Conservation (phyloP, 2,329 filamentous ascomycete genomes). For the Aotearoamyces nothofagi region DNA sequence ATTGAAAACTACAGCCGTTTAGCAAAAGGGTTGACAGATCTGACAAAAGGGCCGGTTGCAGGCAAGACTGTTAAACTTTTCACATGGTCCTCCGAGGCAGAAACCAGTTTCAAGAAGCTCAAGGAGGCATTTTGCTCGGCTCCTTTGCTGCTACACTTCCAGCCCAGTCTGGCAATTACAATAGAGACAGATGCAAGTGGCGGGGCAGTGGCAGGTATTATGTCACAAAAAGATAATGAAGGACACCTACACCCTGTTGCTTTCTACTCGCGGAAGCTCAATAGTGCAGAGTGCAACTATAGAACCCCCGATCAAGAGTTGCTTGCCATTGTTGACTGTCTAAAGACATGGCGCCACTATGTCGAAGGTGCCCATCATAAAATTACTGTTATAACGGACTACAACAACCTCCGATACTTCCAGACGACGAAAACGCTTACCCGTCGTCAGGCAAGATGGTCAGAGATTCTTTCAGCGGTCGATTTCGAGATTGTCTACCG, state of each 20-base stretch:
- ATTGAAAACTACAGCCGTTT: conserved; percentile 2
- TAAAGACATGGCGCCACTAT: too few relatives aligned
- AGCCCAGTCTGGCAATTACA: not conserved
- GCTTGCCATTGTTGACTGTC: not conserved
- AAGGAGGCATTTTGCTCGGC: not conserved
- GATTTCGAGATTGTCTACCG: not conserved
- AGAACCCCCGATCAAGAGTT: not conserved
- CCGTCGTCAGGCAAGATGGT: conserved; percentile 3
- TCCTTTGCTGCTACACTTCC: not conserved
- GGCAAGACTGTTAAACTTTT: not conserved
- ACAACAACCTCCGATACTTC: conserved; percentile 5
- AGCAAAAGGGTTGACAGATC: not conserved
- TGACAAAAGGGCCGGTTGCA: too few relatives aligned
- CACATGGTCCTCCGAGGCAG: not conserved
- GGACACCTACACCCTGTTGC: not conserved
- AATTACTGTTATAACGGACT: conserved; percentile 3
- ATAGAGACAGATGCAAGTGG: conserved; percentile 3
- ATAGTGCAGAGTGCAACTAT: conserved; percentile 1
- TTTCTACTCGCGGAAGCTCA: conserved; percentile 2
- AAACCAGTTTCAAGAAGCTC: not conserved
- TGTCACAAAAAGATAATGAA: conserved; percentile 1
- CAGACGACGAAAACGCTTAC: conserved; percentile 2
- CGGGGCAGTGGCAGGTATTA: conserved; percentile 2
- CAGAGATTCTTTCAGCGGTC: conserved; percentile 1
- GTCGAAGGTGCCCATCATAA: not conserved